Evolutionary conservation across 1,284 basidiomycete species (phyloP).

Genomic region (Ustilago crameri): DNA sequence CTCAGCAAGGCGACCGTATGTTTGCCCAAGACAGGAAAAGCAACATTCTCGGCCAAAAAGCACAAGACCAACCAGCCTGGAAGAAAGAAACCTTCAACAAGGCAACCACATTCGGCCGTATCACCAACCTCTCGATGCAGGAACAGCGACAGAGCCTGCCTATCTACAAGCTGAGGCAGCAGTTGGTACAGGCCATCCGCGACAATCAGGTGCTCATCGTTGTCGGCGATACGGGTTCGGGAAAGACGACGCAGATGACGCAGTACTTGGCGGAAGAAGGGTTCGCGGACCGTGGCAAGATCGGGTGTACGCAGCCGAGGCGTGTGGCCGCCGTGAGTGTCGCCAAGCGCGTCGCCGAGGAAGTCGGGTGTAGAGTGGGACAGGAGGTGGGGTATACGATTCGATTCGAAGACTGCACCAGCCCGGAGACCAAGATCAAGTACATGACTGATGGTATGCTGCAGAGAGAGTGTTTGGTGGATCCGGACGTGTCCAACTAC

Average conservation of each 20-base stretch:
- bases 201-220: constrained; percentile 96
- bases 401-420: constrained; percentile 98
- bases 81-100: constrained; percentile 94
- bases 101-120: constrained; percentile 93
- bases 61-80: constrained; percentile 87
- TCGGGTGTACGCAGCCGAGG: constrained; percentile 97
- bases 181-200: constrained; percentile 87
- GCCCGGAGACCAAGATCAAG: constrained; percentile 97
- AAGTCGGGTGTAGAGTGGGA: constrained; percentile 94
- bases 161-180: constrained; percentile 94
- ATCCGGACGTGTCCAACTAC: constrained; percentile 90
- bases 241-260: constrained; percentile 89
- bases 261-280: constrained; percentile 91
- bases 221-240: constrained; percentile 92
- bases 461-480: constrained; percentile 93
- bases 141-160: constrained; percentile 91
- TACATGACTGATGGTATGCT: constrained; percentile 99
- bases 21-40: constrained; percentile 95
- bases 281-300: constrained; percentile 84
- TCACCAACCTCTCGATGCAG: constrained; percentile 88
- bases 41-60: constrained; percentile 82
- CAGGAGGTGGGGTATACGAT: constrained; percentile 98
- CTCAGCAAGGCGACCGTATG: constrained; percentile 82
- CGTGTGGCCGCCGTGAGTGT: constrained; percentile 99
- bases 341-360: constrained; percentile 96